Evolutionary conservation across 306 rosid species (phyloP), one percentile per base, ranked within the genome.

Genomic region (Vigna reflexopilosa): DNA sequence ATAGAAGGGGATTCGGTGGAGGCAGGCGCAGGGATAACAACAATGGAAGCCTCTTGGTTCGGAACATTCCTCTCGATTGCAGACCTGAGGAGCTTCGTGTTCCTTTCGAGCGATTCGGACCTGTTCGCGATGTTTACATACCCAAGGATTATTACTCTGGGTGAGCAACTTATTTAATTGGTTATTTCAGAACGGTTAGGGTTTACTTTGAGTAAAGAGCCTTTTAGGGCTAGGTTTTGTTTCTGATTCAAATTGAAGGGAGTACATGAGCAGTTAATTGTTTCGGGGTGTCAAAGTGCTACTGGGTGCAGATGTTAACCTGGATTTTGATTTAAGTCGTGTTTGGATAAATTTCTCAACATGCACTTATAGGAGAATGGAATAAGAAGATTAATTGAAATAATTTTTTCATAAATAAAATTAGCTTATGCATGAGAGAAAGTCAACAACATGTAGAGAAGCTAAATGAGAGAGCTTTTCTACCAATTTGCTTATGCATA

Each of bases 91-190:
- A 96, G 61, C 93, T 96, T 42, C 88, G 97, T 26, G 88, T 70
- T 26, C 91, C 97, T 0, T 96, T 96, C 68, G 99, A 96, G 84
- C 92, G 98, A 66, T 96, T 91, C 42, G 99, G 99, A 58, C 83
- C 89, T 20, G 99, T 96, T 70, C 88, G 99, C 36, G 99, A 96
- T 70, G 98, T 96, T 54, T 96, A 96, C 83, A 89, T 96, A 19
- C 99, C 99, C 1, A 93, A 91, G 90, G 98, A 96, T 82, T 96
- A 88, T 85, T 91, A 96, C 81, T 58, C 99, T 67, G 98, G 98
- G 99, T 96, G 77, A 89, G 72, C 44, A 15, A 22, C 34, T 56
- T 13, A 20, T 22, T 22, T 57, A 4, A 24, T 9, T 19, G 30
- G 10, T 55, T 55, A 3, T 8, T 55, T 55, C 30, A 0, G 5